Evolutionary conservation across 305 asterid species (phyloP), one percentile per base, ranked within the genome.

Genomic region (Lippia alba): DNA sequence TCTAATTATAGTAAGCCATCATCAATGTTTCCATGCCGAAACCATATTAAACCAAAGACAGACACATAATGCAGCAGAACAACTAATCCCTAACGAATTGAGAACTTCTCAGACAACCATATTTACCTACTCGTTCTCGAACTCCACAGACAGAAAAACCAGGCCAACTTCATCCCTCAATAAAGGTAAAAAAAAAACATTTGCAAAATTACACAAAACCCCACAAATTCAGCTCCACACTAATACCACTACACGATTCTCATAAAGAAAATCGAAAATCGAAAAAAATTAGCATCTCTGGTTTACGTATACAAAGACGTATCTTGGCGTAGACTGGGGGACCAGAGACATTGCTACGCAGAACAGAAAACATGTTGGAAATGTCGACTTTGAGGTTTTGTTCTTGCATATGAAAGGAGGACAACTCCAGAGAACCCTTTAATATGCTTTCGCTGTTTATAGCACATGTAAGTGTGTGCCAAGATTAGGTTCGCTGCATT

Each of bases 281-380:
- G 14, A 44, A 16, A 3, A 17, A 17, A 45, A 63, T 62, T 63
- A 17, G 51, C 63, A 57, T 66, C 75, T 64, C 73, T 64, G 46
- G 62, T 65, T 65, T 20, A 41, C 10, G 67, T 17, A 53, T 77
- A 74, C 72, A 61, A 46, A 61, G 75, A 78, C 76, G 39, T 54
- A 10, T 71, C 36, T 57, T 67, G 80, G 73, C 45, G 48, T 45
- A 34, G 55, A n/a, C 5, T 46, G 49, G 76, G 87, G 90, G 93
- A 76, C 80, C 87, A 74, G 79, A 81, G 77, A 87, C 89, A 86
- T 51, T 61, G 83, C 76, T 78, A 70, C 53, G 56, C 65, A 67
- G 8, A 67, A 83, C 39, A 67, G 48, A 48, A 78, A 76, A 73
- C 83, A 72, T 80, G 87, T 75, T 80, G 80, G 80, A 51, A 40